Evolutionary conservation across 108 stramenopile genomes (phyloP).

Genomic region (Nitzschia sp.): DNA sequence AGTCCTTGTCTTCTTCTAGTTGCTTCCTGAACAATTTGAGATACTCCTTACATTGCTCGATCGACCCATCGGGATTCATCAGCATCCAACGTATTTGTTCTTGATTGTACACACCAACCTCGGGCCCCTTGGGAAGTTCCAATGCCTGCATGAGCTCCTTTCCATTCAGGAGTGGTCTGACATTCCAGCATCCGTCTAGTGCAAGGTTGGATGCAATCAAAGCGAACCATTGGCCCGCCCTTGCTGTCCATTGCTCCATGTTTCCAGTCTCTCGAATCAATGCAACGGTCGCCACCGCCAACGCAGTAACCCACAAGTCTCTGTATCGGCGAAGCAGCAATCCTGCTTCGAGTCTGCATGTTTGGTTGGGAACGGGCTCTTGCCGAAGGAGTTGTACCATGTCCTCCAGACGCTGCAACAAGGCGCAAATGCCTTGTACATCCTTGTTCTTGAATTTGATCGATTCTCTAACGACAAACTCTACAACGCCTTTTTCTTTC

Average conservation of each 20-base stretch:
- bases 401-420: conserved; percentile 56
- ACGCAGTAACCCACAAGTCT: conserved; percentile 73
- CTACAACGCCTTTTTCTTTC: conserved; percentile 42
- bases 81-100: conserved; percentile 83
- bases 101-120: conserved; percentile 61
- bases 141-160: conserved; percentile 63
- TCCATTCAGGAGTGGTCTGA: conserved; percentile 71
- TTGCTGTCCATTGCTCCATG: conserved; percentile 1
- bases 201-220: conserved; percentile 41
- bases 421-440: conserved; percentile 41
- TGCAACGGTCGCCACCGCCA: conserved; percentile 56
- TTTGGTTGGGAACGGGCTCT: conserved; percentile 1
- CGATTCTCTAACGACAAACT: conserved; percentile 75
- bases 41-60: conserved; percentile 58
- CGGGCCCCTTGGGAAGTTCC: conserved; percentile 58
- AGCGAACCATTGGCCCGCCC: conserved; percentile 17
- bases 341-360: conserved; percentile 60
- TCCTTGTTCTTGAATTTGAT: conserved; percentile 80
- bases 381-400: conserved; percentile 50
- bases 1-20: conserved; percentile 39
- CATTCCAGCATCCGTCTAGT: conserved; percentile 75
- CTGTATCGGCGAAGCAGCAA: conserved; percentile 62
- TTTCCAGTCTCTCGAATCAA: conserved; percentile 38
- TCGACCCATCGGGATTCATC: conserved; percentile 65
- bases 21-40: conserved; percentile 49